phyloP scores from a whole-genome alignment of 2,329 filamentous ascomycete genomes.

The Penicillium sumatraense region DNA sequence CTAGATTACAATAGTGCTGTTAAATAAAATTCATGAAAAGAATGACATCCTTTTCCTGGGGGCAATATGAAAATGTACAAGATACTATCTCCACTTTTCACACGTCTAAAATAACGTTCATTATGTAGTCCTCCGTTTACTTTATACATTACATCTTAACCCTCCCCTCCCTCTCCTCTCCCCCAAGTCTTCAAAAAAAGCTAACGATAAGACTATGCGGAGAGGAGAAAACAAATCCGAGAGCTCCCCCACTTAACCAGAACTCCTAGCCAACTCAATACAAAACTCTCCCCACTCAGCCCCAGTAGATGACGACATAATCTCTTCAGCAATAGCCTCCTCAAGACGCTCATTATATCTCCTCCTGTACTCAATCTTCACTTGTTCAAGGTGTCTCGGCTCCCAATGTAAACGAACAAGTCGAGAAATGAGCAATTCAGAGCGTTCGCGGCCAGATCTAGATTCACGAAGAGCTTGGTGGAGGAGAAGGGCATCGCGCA shows the following conservation, averaged over 20 bases:
- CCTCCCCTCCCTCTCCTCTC: too few species aligned
- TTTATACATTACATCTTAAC: too few species aligned
- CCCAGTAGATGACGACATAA: conserved; percentile 57
- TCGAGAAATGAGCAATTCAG: conserved; percentile 84
- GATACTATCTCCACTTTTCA: too few species aligned
- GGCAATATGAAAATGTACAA: too few species aligned
- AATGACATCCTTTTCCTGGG: too few species aligned
- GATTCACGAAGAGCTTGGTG: conserved; percentile 85
- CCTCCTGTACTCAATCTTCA: conserved; percentile 79
- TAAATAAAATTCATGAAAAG: too few species aligned
- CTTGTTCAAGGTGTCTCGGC: conserved; percentile 73
- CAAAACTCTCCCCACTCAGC: conserved; percentile 77
- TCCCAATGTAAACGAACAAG: conserved; percentile 95
- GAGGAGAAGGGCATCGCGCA: conserved; percentile 87
- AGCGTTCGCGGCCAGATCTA: conserved; percentile 71
- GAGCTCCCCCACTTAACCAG: conserved; percentile 7
- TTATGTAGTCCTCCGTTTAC: too few species aligned
- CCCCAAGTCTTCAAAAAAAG: too few species aligned
- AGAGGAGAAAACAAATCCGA: neutral
- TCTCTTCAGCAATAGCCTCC: conserved; percentile 77
- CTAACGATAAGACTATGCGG: too few species aligned
- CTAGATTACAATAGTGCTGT: too few species aligned
- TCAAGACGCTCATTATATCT: conserved; percentile 77
- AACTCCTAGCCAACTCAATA: conserved; percentile 59
- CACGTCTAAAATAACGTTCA: too few species aligned